Percentiles rank a stretch among this genome's conserved stretches.
Conservation (phyloP, 768 basidiomycete species). For the Boletus barrowsii region DNA sequence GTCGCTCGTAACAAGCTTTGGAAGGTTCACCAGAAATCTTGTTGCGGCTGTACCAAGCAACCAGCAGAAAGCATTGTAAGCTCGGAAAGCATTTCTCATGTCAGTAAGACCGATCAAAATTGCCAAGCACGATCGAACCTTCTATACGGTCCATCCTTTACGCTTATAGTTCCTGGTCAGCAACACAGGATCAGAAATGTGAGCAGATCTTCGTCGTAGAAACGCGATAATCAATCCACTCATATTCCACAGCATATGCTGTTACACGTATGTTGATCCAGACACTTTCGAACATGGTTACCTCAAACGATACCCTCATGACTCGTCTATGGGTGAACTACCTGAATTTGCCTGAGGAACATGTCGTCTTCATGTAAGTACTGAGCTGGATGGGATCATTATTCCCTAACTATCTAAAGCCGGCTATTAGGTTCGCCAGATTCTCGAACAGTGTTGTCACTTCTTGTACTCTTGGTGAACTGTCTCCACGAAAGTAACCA, state of each 20-base stretch:
- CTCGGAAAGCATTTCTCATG: constrained; percentile 1
- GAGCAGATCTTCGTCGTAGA: constrained; percentile 21
- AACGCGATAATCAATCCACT: not conserved
- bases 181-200: constrained; percentile 62
- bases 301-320: constrained; percentile 60
- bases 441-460: constrained; percentile 53
- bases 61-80: constrained; percentile 74
- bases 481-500: constrained; percentile 56
- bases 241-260: constrained; percentile 46
- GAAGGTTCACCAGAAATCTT: constrained; percentile 81
- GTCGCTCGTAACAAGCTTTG: constrained; percentile 48
- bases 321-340: constrained; percentile 62
- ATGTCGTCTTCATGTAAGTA: constrained; percentile 70
- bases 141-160: constrained; percentile 65
- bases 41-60: constrained; percentile 73
- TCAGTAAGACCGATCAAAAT: constrained; percentile 3
- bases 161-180: constrained; percentile 73
- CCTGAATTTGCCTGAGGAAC: constrained; percentile 66
- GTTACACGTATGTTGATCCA: constrained; percentile 70
- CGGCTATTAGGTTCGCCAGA: constrained; percentile 67
- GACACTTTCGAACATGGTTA: constrained; percentile 80
- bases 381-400: constrained; percentile 12
- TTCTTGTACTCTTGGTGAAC: constrained; percentile 71
- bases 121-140: constrained; percentile 64
- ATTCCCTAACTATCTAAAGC: constrained; percentile 31